Percentiles rank a stretch among this genome's conserved stretches.
Evolutionary conservation across 2,329 filamentous ascomycete species (phyloP).

Genomic region (Ophiostoma ips): DNA sequence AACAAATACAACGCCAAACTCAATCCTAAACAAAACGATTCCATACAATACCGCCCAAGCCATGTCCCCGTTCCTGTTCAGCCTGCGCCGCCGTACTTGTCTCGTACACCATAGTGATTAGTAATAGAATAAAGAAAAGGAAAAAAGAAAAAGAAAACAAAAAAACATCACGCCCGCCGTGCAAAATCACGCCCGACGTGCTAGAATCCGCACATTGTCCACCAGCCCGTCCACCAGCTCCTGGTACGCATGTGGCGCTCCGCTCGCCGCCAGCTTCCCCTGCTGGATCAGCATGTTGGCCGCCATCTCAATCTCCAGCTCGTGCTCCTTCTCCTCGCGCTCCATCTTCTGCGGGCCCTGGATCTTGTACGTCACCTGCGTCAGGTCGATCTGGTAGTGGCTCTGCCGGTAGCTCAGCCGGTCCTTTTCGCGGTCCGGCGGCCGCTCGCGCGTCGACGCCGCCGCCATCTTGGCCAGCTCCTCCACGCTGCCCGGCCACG

Average conservation of each 20-base stretch:
- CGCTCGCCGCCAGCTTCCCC: conserved; percentile 38
- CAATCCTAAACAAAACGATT: too few relatives aligned
- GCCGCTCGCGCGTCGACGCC: conserved; percentile 24
- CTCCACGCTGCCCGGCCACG: conserved; percentile 56
- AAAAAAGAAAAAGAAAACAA: neutral
- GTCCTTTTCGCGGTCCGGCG: conserved; percentile 66
- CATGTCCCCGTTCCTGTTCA: neutral
- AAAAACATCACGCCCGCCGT: neutral
- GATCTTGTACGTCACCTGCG: conserved; percentile 56
- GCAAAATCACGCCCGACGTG: conserved; percentile 8
- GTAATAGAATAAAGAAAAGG: neutral
- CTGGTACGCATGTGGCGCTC: conserved; percentile 45
- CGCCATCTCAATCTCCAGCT: conserved; percentile 68
- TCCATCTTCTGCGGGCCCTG: conserved; percentile 23
- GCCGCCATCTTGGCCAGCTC: conserved; percentile 32
- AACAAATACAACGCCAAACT: too few relatives aligned
- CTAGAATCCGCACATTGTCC: conserved; percentile 53
- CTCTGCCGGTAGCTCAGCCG: conserved; percentile 82
- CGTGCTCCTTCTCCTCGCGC: conserved; percentile 52
- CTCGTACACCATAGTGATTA: too few relatives aligned
- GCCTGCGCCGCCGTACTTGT: neutral
- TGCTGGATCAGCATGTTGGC: conserved; percentile 50
- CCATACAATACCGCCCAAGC: too few relatives aligned
- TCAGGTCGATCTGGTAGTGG: conserved; percentile 81
- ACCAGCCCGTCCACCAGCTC: conserved; percentile 59